Evolutionary conservation across 2,329 filamentous ascomycete species (phyloP), one percentile per base, ranked within the genome.

Genomic region (Chrysoporthe puriensis): DNA sequence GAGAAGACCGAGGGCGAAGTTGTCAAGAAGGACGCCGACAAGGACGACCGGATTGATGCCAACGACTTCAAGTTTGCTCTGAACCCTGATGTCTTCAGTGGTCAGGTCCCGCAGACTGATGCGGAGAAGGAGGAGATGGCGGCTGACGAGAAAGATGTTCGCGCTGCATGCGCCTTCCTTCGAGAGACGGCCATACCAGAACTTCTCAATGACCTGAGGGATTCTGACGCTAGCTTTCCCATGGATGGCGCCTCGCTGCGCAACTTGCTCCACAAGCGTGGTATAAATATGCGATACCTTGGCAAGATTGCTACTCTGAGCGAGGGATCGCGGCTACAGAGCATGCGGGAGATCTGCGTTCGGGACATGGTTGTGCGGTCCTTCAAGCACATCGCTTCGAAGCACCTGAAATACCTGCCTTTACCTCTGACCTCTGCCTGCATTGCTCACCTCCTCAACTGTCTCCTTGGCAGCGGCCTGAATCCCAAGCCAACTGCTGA

Each of bases 201-300:
- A 66, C 85, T 99, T 67, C 81, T 98, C 67, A 89, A 91, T 70
- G 95, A 99, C 74, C 86, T 99, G 68, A 91, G 91, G 76, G 93
- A 97, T 72, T 94, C 93, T 7, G 95, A 99, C 73, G 91, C 97
- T 72, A 96, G 95, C 74, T 98, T 98, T 83, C 96, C 96, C 14
- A 97, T 98, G 93, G 96, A 99, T 74, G 96, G 96, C n/a, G 88
- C 92, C 75, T 97, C 95, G 26, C 84, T 99, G 68, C 93, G 91
- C 74, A 89, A 90, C 72, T 87, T 97, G 63, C 85, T 99, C 76
- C 96, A 99, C 84, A 97, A 97, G 85, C 92, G 95, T 54, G 96
- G 96, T 80, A 94, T 99, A 83, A 99, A 99, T 82, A 87, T 98
- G 70, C 89, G 96, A 75, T 99, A 99, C 78, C 86, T 98, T n/a